Evolutionary conservation across 2,329 filamentous ascomycete genomes (phyloP).

Genomic region (Pseudocercospora crystallina): DNA sequence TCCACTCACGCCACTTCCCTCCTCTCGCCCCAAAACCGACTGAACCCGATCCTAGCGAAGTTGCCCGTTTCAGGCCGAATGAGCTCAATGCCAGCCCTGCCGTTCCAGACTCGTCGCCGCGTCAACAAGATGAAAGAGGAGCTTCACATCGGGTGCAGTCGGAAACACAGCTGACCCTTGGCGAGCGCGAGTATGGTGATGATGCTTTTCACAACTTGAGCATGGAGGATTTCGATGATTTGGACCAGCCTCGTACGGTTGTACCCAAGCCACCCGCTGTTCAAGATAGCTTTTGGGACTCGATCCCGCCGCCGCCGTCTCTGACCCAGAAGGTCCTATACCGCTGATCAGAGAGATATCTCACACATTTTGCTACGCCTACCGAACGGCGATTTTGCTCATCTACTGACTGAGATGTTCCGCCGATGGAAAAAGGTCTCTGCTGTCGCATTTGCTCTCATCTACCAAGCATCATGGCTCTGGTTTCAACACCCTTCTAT

Average conservation of each 20-base stretch:
- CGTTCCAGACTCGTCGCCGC: background rate
- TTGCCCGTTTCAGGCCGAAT: background rate
- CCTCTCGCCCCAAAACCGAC: background rate
- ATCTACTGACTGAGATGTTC: background rate
- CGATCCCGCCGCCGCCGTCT: constrained; percentile 1
- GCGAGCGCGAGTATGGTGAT: background rate
- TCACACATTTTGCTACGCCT: constrained; percentile 5
- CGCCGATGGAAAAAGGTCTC: too few species aligned
- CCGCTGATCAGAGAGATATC: background rate
- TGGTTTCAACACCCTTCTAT: background rate
- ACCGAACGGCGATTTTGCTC: constrained; percentile 2
- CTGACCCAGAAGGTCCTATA: background rate
- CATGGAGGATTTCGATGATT: constrained; percentile 2
- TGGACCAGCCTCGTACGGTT: background rate
- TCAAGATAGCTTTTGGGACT: background rate
- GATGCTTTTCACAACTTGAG: background rate
- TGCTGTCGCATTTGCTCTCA: too few species aligned
- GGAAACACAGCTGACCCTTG: too few species aligned
- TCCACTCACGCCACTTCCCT: constrained; percentile 16
- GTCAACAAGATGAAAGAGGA: constrained; percentile 6
- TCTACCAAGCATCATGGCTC: background rate
- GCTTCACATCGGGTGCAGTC: constrained; percentile 4
- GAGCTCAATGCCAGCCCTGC: constrained; percentile 5
- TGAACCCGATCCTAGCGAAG: background rate
- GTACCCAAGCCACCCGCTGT: background rate